Base-by-base conservation (phyloP, 2,329 filamentous ascomycete species). In the Aspergillus carbonarius region DNA sequence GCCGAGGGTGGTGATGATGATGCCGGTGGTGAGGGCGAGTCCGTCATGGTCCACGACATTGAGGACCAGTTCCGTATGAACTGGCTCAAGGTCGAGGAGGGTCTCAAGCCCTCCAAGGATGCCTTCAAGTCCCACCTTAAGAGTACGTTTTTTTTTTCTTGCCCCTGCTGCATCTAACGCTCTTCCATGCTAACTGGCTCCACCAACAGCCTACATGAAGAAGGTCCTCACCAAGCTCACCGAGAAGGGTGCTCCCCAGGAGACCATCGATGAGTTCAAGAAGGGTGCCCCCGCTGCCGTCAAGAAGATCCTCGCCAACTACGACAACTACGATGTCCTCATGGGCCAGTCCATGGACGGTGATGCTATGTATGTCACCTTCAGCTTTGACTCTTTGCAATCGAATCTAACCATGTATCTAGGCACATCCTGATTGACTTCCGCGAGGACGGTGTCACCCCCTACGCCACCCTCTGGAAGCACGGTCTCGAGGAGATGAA, bases 291-390 rank as follows among this genome's bases (percentile, higher is more conserved):
- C 81, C 65, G 79, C 67, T 57, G 96, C 86, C 75, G 88, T 91
- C 79, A 96, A 96, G 85, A 88, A 91, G 83, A 86, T 85, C 74
- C 83, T 96, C 67, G 82, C 89, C 76, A 93, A 91, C 82, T 96
- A 96, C 85, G 93, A 96, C 83, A 91, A 98, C 83, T 96, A 89
- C 78, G 93, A 98, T 79, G 93, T 97, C 81, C 90, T 90, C 80
- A 91, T 90, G 70, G 93, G 93, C 81, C 88, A 95, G 84, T 89
- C 87, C 70, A 96, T 96, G 91, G 86, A 96, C 80, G 88, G 90
- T 70, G 91, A 96, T 73, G 93, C 89, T 83, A 96, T 97, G 95
- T 95, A 82, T 73, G 90, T 85, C 56, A 34, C 60, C 37, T 60
- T 23, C 44, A 30, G 42, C 46, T 44, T n/a, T 18, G 8, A 18